Conservation (phyloP, 2,329 filamentous ascomycete genomes). For the Xylariaceae sp. region DNA sequence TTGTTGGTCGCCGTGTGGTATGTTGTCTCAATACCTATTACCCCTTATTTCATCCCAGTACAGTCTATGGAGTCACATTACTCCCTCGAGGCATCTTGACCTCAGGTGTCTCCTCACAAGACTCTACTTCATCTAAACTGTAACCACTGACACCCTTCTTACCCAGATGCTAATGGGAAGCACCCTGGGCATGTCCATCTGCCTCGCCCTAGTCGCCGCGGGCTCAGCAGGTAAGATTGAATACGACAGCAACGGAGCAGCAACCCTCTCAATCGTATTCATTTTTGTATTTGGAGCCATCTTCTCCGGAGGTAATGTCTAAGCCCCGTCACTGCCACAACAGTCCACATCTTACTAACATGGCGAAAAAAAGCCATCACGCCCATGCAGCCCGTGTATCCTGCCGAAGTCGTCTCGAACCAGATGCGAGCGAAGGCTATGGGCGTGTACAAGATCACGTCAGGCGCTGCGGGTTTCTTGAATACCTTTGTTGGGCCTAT, state of each 20-base stretch:
- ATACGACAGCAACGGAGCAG: constrained; percentile 33
- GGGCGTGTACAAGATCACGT: constrained; percentile 34
- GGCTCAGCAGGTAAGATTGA: constrained; percentile 34
- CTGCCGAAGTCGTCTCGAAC: constrained; percentile 36
- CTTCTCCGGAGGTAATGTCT: constrained; percentile 27
- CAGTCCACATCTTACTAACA: neutral
- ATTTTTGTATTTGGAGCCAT: constrained; percentile 37
- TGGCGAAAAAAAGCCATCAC: constrained; percentile 32
- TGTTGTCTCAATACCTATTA: neutral
- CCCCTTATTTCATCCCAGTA: no score
- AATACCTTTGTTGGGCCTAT: constrained; percentile 33
- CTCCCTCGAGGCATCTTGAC: neutral
- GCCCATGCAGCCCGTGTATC: constrained; percentile 37
- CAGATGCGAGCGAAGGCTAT: constrained; percentile 37
- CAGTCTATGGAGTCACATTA: neutral
- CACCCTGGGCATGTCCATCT: constrained; percentile 35
- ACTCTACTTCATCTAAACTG: neutral
- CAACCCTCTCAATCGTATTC: constrained; percentile 35
- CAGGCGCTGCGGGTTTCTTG: constrained; percentile 35
- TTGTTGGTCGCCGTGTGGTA: constrained; percentile 36
- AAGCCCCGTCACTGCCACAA: neutral
- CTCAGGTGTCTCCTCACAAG: neutral
- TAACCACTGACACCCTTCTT: neutral
- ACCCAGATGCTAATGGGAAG: constrained; percentile 34
- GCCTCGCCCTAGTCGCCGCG: constrained; percentile 35